Conservation (phyloP, 768 basidiomycete species). For the Trametes cinnabarina region DNA sequence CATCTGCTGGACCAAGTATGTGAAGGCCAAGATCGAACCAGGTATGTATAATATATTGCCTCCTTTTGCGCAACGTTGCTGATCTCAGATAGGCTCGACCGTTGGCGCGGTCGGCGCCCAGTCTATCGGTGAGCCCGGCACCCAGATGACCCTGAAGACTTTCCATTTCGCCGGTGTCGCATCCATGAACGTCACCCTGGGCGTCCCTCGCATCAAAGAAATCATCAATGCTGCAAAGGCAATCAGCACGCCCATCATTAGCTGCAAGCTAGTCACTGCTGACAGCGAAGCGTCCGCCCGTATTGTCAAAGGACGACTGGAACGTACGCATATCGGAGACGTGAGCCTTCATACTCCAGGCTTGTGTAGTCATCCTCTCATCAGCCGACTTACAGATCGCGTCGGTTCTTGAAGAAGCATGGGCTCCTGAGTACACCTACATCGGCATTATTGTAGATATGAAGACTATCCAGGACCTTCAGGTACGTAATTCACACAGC, state of each 20-base stretch:
- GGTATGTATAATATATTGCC: constrained; percentile 41
- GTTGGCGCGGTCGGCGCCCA: constrained; percentile 99
- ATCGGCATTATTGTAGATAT: constrained; percentile 90
- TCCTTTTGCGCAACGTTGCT: background rate
- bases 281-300: constrained; percentile 92
- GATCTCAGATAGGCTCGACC: constrained; percentile 72
- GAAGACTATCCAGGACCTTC: constrained; percentile 84
- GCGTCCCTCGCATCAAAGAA: constrained; percentile 99
- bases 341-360: constrained; percentile 43
- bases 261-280: constrained; percentile 84
- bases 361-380: background rate
- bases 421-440: constrained; percentile 90
- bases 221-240: constrained; percentile 99
- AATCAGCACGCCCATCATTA: constrained; percentile 98
- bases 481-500: constrained; percentile 45
- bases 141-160: constrained; percentile 99
- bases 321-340: constrained; percentile 93
- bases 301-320: constrained; percentile 94
- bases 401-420: constrained; percentile 91
- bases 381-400: constrained; percentile 64
- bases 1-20: constrained; percentile 89
- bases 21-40: constrained; percentile 95
- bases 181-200: constrained; percentile 98
- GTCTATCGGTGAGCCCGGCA: constrained; percentile 98
- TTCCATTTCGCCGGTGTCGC: constrained; percentile 99